Evolutionary conservation across 2,329 filamentous ascomycete species (phyloP), one percentile per base, ranked within the genome.

Genomic region (Ophiocordyceps robertsii): DNA sequence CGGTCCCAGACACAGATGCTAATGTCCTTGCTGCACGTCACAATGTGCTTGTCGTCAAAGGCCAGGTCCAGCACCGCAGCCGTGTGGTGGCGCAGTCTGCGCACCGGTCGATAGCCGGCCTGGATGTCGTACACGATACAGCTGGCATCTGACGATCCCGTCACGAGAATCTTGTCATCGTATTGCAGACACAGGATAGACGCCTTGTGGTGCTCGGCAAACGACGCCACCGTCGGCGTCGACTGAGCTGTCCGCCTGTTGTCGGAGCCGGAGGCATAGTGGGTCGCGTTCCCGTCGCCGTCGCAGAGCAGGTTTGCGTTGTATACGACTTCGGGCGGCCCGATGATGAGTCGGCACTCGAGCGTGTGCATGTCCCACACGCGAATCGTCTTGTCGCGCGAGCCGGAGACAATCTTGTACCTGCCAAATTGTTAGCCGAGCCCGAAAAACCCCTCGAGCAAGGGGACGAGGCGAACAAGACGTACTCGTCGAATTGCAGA

Each of bases 131-230:
- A 94, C 19, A 98, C 75, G 47, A 98, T 93, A 63, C 89, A 93
- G 29, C 82, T 87, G 41, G 80, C 79, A 61, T 98, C 92, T 1
- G 89, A 95, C 8, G 89, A 95, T 40, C 92, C 92, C 4, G 92
- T 96, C 14, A 95, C 88, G 53, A 98, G 80, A 48, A 95, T 94
- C 38, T 84, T 73, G 41, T 92, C 80, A 56, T 98, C 92, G 59
- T 93, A 98, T 57, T 95, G 89, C 40, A 98, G 72, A 60, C 92
- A 98, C 17, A 98, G 72, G 47, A 98, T 94, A 12, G 89, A 95
- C 2, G 88, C 89, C 49, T 84, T 82, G 66, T 98, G 92, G 61
- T 89, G 86, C 38, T 68, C 64, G 17, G 69, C 60, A 48, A 80
- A 81, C 7, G 73, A 76, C 30, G 72, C 70, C 1, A 72, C 68